Base-by-base conservation (phyloP, 163 green algal species). In the Scenedesmus sp. region DNA sequence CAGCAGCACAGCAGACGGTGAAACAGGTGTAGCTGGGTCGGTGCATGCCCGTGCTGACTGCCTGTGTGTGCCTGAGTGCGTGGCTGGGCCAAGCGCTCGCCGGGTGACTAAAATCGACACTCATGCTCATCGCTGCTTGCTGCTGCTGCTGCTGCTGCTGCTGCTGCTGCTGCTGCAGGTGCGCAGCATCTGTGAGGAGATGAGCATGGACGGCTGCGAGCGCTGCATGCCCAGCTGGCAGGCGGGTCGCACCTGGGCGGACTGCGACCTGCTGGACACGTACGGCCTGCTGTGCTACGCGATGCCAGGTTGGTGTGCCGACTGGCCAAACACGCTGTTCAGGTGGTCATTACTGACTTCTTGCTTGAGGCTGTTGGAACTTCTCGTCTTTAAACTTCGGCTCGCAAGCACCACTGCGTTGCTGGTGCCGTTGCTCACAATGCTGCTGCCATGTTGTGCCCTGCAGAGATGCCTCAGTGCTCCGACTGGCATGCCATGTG, bases 381-480 rank as follows among this genome's bases (percentile, higher is more conserved):
- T n/a, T n/a, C n/a, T n/a, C n/a, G n/a, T n/a, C n/a, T n/a, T n/a
- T n/a, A n/a, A n/a, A n/a, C n/a, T n/a, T n/a, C n/a, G n/a, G n/a
- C n/a, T n/a, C n/a, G n/a, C n/a, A 44, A 59, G 78, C 78, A 84
- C 9, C 7, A 43, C 20, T 43, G 9, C 42, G 26, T 20, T 40
- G 20, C 78, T 72, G 46, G 30, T 5, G 30, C 1, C 9, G n/a
- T 13, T 10, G 46, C 46, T 42, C 22, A 30, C 30, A 7, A 33
- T 78, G 26, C 72, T 49, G 22, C 43, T 42, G 9, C 35, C n/a
- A n/a, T n/a, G n/a, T n/a, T n/a, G n/a, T n/a, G n/a, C n/a, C n/a
- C n/a, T 73, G 86, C 89, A 92, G 89, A 92, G 46, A 92, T 92
- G 89, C 20, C 24, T 1, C 89, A 92, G 83, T 92, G 89, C 43